These are phyloP conservation scores for Cyberlindnera petersonii DNA, from an alignment of 805 yeast species.

Conservation along the genomic window DNA sequence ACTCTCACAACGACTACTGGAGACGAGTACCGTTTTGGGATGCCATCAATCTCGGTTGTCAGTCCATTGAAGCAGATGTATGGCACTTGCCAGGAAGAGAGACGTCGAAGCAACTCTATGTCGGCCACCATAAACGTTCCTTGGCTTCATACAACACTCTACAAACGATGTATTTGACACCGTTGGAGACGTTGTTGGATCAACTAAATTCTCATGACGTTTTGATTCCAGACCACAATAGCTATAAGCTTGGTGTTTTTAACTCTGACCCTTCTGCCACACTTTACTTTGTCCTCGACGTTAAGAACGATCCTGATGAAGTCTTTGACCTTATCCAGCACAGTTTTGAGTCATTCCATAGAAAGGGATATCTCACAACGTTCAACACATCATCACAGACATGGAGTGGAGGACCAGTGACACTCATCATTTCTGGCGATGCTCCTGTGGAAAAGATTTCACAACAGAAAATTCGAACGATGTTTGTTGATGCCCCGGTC, in stretches of 20 bases:
- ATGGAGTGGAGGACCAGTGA: slow-evolving; percentile 38
- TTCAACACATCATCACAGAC: slow-evolving; percentile 27
- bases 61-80: slow-evolving; percentile 66
- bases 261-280: slow-evolving; percentile 44
- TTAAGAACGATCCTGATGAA: slow-evolving; percentile 46
- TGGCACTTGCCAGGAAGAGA: slow-evolving; percentile 36
- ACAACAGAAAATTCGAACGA: slow-evolving; percentile 8
- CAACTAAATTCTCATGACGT: slow-evolving; percentile 33
- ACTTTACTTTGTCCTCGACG: slow-evolving; percentile 58
- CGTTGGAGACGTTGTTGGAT: slow-evolving; percentile 45
- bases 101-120: slow-evolving; percentile 40
- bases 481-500: slow-evolving; percentile 42
- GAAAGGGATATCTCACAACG: slow-evolving; percentile 46
- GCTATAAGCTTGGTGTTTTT: slow-evolving; percentile 20
- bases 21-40: slow-evolving; percentile 52
- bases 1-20: slow-evolving; percentile 73
- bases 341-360: slow-evolving; percentile 45
- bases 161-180: slow-evolving; percentile 47
- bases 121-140: slow-evolving; percentile 56
- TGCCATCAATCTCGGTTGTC: slow-evolving; percentile 48
- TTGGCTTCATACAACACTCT: slow-evolving; percentile 44
- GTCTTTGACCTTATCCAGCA: slow-evolving; percentile 45
- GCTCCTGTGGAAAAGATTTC: slow-evolving; percentile 44
- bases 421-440: slow-evolving; percentile 64
- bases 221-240: not conserved